Evolutionary conservation across 1,139 yeast species (phyloP), one percentile per base, ranked within the genome.

Genomic region (Kluyveromyces sp.): DNA sequence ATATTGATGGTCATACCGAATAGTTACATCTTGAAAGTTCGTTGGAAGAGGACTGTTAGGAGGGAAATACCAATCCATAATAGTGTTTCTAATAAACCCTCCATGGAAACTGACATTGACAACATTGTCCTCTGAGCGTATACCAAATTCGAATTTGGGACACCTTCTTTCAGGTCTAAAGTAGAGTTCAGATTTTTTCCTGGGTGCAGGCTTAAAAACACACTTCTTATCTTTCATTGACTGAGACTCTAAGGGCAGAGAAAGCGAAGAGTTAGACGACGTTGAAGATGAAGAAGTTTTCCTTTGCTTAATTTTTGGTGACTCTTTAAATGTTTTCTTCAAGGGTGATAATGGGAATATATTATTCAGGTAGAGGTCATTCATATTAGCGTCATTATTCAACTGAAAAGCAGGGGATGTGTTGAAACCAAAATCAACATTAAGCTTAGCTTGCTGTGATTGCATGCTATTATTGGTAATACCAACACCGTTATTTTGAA

Each of bases 101-200:
- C 43, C 43, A 5, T 41, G 31, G 33, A 41, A 41, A 7, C 32
- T 35, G 7, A 41, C 37, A 34, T 41, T 35, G 3, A 41, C 28
- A 8, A 41, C 39, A 28, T 41, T 41, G 21, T 41, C 43, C 7
- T 35, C 27, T 7, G 43, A 26, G 7, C 43, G 33, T 10, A 41
- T 26, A 10, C 43, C 43, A 30, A 41, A 41, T 26, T 41, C 39
- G 38, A 41, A 41, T 30, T 41, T 41, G 3, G 43, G 43, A 29
- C 43, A 41, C 30, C 43, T 34, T 35, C 43, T 34, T 28, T 41
- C 43, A n/a, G 43, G 43, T 15, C 43, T 31, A 8, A 41, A 34
- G 25, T 41, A 41, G 7, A 41, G 26, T 28, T 41, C 38, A 10
- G 43, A 34, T 25, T 41, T 41, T n/a, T 35, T 41, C 28, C 29